A percentile compares a stretch with the other conserved stretches of the same genome.
phyloP scores from a whole-genome alignment of 306 rosid species.

The Sicyos baderoa region DNA sequence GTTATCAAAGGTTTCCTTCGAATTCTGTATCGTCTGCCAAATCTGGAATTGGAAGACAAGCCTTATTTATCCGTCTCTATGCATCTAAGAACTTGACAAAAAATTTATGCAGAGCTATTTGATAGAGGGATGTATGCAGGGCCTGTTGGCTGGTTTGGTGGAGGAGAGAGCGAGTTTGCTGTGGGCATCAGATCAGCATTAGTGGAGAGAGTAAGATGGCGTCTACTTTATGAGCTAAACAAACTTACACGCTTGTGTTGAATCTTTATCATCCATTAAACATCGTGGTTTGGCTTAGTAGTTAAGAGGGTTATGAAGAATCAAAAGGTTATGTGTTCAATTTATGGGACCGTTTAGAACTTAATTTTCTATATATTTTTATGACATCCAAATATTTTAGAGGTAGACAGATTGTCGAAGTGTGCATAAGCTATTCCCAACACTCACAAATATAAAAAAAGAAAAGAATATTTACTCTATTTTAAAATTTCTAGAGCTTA shows the following conservation, averaged over 20 bases:
- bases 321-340: too few species aligned
- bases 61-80: not conserved
- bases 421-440: too few species aligned
- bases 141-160: constrained; percentile 98
- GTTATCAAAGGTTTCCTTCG: not conserved
- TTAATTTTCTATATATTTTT: too few species aligned
- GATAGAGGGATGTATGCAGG: constrained; percentile 99
- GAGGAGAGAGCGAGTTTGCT: constrained; percentile 95
- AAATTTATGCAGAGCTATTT: constrained; percentile 55
- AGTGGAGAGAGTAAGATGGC: constrained; percentile 58
- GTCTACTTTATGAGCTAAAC: constrained; percentile 11
- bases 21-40: not conserved
- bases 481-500: not conserved
- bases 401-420: too few species aligned
- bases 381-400: too few species aligned
- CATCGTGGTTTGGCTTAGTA: too few species aligned
- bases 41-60: not conserved
- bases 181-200: constrained; percentile 94
- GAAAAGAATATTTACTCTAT: not conserved
- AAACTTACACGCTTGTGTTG: not conserved
- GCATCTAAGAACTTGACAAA: constrained; percentile 11
- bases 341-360: too few species aligned
- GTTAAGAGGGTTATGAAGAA: too few species aligned
- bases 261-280: not conserved
- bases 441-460: too few species aligned